Conservation (phyloP, 208 protist species). For the Acanthamoeba sp. region DNA sequence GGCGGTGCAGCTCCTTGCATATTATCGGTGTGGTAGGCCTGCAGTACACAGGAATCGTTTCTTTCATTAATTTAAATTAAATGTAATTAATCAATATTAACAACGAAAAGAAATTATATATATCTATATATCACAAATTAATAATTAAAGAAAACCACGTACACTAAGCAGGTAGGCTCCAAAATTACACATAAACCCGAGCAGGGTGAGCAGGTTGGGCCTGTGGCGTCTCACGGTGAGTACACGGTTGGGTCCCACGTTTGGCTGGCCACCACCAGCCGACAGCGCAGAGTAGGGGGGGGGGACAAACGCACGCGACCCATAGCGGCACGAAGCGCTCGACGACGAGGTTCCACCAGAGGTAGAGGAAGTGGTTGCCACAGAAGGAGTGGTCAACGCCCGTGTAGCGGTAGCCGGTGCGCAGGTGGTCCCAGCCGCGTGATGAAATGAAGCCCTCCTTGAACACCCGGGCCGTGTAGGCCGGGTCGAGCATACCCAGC, state of each 20-base stretch:
- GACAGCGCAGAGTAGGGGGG: neutral
- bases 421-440: constrained; percentile 18
- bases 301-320: constrained; percentile 19
- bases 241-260: too few species aligned
- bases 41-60: neutral
- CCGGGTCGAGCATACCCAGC: constrained; percentile 10
- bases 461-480: neutral
- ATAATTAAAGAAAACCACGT: neutral
- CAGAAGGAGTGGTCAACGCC: constrained; percentile 46
- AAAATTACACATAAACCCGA: constrained; percentile 38
- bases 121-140: neutral
- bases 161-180: constrained; percentile 15
- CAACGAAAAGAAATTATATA: neutral
- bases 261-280: too few species aligned
- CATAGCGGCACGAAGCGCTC: constrained; percentile 35
- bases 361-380: constrained; percentile 52
- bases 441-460: constrained; percentile 31
- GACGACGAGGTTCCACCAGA: constrained; percentile 43
- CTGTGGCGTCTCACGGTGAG: too few species aligned
- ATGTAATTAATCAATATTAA: neutral
- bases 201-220: neutral
- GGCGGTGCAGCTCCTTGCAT: neutral
- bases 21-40: constrained; percentile 27
- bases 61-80: too few species aligned
- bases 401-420: constrained; percentile 25